Evolutionary conservation across 2,329 filamentous ascomycete genomes (phyloP).

Genomic region (Ceratocystis colombiana): DNA sequence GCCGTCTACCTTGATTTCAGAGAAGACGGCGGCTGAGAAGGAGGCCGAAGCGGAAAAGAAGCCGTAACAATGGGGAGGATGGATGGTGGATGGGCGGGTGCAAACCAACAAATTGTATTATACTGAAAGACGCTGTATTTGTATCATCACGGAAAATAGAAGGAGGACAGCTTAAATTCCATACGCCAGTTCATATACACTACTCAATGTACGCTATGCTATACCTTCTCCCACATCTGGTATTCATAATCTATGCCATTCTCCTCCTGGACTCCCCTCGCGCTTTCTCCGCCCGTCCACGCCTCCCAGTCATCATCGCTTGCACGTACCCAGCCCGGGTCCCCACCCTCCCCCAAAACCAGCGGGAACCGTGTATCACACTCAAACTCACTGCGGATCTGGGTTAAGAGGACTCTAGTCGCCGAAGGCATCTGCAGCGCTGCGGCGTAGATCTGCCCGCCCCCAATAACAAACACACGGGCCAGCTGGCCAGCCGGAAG

Average conservation of each 20-base stretch:
- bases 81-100: background rate
- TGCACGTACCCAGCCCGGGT: constrained; percentile 44
- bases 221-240: constrained; percentile 58
- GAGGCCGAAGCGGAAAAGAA: constrained; percentile 1
- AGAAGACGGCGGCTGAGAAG: constrained; percentile 20
- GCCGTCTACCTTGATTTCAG: constrained; percentile 19
- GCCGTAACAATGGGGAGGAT: background rate
- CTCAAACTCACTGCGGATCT: constrained; percentile 57
- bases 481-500: constrained; percentile 34
- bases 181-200: background rate
- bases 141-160: constrained; percentile 1
- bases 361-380: constrained; percentile 68
- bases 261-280: constrained; percentile 50
- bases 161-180: background rate
- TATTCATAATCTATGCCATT: constrained; percentile 57
- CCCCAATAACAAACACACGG: constrained; percentile 78
- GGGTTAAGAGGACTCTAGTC: constrained; percentile 58
- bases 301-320: constrained; percentile 44
- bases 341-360: constrained; percentile 36
- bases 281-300: constrained; percentile 57
- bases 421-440: constrained; percentile 52
- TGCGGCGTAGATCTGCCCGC: constrained; percentile 70
- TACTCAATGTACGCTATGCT: background rate
- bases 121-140: constrained; percentile 10
- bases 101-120: constrained; percentile 14